phyloP scores from a whole-genome alignment of 2,329 filamentous ascomycete genomes.

The Chaetomiaceae sp. region DNA sequence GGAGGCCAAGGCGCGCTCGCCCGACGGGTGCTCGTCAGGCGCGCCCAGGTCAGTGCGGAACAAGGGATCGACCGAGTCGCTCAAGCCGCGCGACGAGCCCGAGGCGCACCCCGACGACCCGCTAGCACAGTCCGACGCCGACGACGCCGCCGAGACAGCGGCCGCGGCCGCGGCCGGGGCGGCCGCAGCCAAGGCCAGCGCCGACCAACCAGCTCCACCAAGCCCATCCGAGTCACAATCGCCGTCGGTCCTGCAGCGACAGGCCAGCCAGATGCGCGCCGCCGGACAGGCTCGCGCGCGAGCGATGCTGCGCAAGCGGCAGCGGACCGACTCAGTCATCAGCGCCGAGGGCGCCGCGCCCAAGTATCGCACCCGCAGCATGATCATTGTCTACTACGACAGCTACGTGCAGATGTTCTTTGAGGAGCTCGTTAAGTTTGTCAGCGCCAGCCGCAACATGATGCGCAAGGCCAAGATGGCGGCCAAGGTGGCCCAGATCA shows the following conservation, averaged over 20 bases:
- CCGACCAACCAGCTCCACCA: constrained; percentile 26
- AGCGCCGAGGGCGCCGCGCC: constrained; percentile 42
- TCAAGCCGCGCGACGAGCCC: constrained; percentile 44
- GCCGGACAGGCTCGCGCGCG: constrained; percentile 41
- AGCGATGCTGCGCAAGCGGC: constrained; percentile 44
- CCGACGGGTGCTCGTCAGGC: constrained; percentile 19
- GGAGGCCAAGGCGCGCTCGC: constrained; percentile 14
- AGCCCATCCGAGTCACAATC: constrained; percentile 31
- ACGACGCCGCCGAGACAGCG: constrained; percentile 2
- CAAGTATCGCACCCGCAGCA: constrained; percentile 63
- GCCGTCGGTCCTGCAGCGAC: constrained; percentile 32
- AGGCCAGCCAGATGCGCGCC: constrained; percentile 40
- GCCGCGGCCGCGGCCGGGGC: constrained; percentile 17
- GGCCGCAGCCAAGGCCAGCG: constrained; percentile 15
- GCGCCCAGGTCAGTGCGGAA: constrained; percentile 40
- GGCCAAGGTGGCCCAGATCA: constrained; percentile 63
- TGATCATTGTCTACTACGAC: constrained; percentile 90
- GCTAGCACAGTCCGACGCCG: constrained; percentile 11
- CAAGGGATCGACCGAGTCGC: constrained; percentile 48
- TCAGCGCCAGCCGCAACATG: constrained; percentile 73
- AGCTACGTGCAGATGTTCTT: constrained; percentile 78
- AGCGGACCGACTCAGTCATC: constrained; percentile 46
- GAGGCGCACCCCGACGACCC: constrained; percentile 23
- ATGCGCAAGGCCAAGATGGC: constrained; percentile 86
- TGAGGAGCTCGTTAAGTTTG: constrained; percentile 73